phyloP scores from a whole-genome alignment of 306 rosid species.

The Pyrus bretschneideri region DNA sequence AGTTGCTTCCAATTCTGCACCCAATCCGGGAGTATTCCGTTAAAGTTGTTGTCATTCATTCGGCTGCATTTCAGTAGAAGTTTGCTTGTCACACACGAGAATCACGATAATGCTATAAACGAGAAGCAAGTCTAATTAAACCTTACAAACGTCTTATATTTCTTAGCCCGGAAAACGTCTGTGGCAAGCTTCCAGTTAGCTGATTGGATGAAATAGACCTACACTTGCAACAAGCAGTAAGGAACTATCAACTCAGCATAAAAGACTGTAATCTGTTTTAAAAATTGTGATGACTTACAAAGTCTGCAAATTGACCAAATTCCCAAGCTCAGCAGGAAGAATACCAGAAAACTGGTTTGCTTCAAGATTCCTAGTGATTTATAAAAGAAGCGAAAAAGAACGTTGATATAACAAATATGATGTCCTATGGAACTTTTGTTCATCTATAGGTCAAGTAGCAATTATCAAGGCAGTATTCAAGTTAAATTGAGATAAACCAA shows the following conservation, averaged over 20 bases:
- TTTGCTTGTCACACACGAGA: neutral
- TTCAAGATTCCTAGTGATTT: constrained; percentile 19
- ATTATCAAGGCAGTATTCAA: neutral
- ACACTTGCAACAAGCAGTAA: neutral
- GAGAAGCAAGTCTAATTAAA: neutral
- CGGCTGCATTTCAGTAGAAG: constrained; percentile 5
- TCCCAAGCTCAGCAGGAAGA: constrained; percentile 29
- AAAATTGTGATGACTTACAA: neutral
- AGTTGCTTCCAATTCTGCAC: constrained; percentile 13
- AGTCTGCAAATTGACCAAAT: constrained; percentile 4
- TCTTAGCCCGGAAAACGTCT: constrained; percentile 7
- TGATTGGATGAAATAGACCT: constrained; percentile 21
- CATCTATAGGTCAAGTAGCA: neutral
- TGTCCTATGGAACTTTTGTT: neutral
- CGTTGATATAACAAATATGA: neutral
- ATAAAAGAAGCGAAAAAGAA: neutral
- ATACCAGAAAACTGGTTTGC: constrained; percentile 31
- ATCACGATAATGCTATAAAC: neutral
- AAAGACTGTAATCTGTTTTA: too few relatives aligned
- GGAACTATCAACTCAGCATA: neutral
- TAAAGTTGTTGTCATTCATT: constrained; percentile 16
- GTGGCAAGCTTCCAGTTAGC: constrained; percentile 16
- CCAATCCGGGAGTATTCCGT: constrained; percentile 6
- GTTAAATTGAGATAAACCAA: neutral
- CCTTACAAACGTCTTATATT: constrained; percentile 9